Conservation (phyloP, 805 yeast species). For the Kuraishia piskuri region DNA sequence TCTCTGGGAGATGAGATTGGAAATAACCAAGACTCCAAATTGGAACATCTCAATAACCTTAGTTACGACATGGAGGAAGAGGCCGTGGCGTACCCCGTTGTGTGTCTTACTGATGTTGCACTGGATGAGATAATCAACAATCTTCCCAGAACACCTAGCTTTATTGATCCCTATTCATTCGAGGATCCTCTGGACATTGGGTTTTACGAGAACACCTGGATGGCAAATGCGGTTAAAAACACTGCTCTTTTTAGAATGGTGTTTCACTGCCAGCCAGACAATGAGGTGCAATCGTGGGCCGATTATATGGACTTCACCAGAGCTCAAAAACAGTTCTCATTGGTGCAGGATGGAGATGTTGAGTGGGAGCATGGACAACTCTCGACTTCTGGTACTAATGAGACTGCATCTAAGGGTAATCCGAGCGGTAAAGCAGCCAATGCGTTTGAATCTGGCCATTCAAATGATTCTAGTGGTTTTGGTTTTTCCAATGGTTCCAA, state of each 20-base stretch:
- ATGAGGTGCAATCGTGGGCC: slow-evolving; percentile 81
- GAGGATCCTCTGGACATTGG: slow-evolving; percentile 79
- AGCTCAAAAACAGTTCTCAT: slow-evolving; percentile 49
- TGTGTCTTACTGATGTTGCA: slow-evolving; percentile 34
- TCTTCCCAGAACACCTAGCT: slow-evolving; percentile 29
- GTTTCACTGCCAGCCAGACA: slow-evolving; percentile 94
- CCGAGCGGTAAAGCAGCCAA: neutral
- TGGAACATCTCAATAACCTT: neutral
- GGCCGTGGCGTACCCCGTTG: slow-evolving; percentile 5
- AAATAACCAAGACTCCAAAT: neutral
- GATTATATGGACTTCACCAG: slow-evolving; percentile 71
- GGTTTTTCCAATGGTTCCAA: neutral
- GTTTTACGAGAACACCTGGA: slow-evolving; percentile 84
- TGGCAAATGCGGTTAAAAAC: slow-evolving; percentile 72
- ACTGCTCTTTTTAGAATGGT: slow-evolving; percentile 75
- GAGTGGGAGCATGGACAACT: neutral
- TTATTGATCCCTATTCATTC: slow-evolving; percentile 82
- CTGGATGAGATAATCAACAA: slow-evolving; percentile 29
- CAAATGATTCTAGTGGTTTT: neutral
- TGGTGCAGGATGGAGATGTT: slow-evolving; percentile 12
- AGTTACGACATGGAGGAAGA: neutral
- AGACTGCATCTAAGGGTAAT: neutral
- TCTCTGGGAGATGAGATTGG: neutral
- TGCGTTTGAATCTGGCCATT: neutral
- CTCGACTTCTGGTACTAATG: neutral